Evolutionary conservation across 2,329 filamentous ascomycete genomes (phyloP), one percentile per base, ranked within the genome.

Genomic region (Fusarium mangiferae): DNA sequence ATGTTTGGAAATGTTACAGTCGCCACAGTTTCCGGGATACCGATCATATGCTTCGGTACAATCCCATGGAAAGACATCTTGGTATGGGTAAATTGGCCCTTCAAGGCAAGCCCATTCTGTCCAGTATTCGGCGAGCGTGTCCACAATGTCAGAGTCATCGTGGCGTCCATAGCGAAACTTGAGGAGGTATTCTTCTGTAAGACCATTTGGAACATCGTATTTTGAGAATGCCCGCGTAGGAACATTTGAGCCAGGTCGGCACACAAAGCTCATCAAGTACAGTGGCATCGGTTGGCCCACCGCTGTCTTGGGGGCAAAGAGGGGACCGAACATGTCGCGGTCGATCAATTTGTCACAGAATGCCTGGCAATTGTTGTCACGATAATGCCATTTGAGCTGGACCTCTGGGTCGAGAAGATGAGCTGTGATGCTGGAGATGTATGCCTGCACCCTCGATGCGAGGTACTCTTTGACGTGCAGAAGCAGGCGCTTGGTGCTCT

Each of bases 51-150:
- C 84, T 62, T 85, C 83, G 1, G 84, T 85, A 66, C 84, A 86
- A 71, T 86, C 84, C 84, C 84, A 86, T 3, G 83, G 84, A 55
- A 86, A 86, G 22, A 84, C 54, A 57, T 82, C 79, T 56, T 84
- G 83, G 58, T 84, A 81, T 7, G 68, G 74, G 62, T 85, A 85
- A 8, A 84, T 66, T 2, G 78, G 79, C 0, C 75, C 77, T 7
- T 77, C 80, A 30, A 85, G 83, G 8, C 76, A 80, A 7, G 79
- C 82, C 83, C 83, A 85, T 57, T 85, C 83, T 64, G 82, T 77
- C 84, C 84, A 86, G 69, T 85, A 86, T 68, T 85, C 83, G n/a
- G 78, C 70, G 1, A 83, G 79, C 0, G 78, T 78, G 59, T 86
- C 84, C 18, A 85, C 77, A 2, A 86, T 77, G 66, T 86, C 84